Base-by-base conservation (phyloP, 2,329 filamentous ascomycete genomes). In the Lecanicillium sp. region DNA sequence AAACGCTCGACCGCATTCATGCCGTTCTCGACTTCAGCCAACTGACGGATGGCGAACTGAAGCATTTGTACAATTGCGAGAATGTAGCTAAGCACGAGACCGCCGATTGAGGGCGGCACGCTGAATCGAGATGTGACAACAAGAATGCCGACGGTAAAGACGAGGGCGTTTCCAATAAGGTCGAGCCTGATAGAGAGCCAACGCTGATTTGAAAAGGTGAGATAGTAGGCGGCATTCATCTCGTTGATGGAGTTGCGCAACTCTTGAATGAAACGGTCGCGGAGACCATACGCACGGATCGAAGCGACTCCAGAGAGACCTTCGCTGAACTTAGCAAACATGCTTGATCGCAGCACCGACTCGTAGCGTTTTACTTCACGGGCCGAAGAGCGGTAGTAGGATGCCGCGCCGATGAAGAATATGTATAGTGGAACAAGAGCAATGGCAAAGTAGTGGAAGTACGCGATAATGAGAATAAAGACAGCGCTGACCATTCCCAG, bases 1-100 rank as follows among this genome's bases (percentile, higher is more conserved):
- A 96, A 70, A 35, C 92, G 82, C 63, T 96, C 90, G 0, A 94
- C 92, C 0, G 89, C 82, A 58, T 95, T 96, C 90, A 96, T 96
- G 55, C 89, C 87, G 62, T 95, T 96, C 60, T 96, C 90, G 8
- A 96, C 87, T 59, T 95, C 90, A 18, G 90, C 90, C 7, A 95
- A 71, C 61, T 96, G 90, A 14, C 92, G 78, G 14, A 96, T 86
- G 1, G 87, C 90, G 60, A 95, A 95, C 56, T 95, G 90, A 47
- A 96, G 82, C 83, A 95, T 88, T 59, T 94, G 86, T 14, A 94
- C 88, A 52, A 95, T 94, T 12, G 83, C 76, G 14, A 98, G 72
- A 54, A 96, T 94, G 60, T 96, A 96, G 33, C 85, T 92, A 16
- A 98, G 71, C 0, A 96, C 88, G 29, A 96, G 68, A 15, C 92